Percentiles rank a stretch among this genome's conserved stretches.
Evolutionary conservation across 129 eudicot species (phyloP).

Genomic region (Flaveria robusta): DNA sequence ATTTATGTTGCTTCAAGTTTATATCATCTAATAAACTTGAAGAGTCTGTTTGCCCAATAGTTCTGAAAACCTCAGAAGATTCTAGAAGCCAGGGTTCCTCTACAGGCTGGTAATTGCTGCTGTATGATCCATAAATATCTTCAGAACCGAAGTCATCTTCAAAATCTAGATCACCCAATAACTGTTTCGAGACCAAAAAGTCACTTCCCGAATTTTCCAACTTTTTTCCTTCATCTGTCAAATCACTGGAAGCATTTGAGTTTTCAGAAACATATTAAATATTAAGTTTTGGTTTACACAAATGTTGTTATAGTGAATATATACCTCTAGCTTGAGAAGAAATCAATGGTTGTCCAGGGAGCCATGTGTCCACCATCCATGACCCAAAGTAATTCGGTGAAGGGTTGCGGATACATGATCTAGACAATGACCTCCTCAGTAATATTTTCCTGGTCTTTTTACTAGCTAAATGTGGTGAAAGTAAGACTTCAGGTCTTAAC

Average conservation of each 20-base stretch:
- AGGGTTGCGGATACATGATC: conserved; percentile 44
- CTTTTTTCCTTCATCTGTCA: conserved; percentile 67
- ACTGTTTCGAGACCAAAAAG: conserved; percentile 46
- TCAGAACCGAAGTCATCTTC: conserved; percentile 30
- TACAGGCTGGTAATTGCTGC: conserved; percentile 43
- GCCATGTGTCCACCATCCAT: conserved; percentile 51
- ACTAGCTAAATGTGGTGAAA: conserved; percentile 37
- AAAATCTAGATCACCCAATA: conserved; percentile 38
- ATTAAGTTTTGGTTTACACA: background rate
- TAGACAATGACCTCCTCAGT: conserved; percentile 40
- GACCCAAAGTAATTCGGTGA: conserved; percentile 41
- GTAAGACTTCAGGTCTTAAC: conserved; percentile 42
- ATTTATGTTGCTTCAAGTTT: conserved; percentile 13
- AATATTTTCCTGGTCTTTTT: conserved; percentile 42
- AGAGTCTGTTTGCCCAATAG: conserved; percentile 34
- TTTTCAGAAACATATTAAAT: conserved; percentile 67
- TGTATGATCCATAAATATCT: conserved; percentile 30
- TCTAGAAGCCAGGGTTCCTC: conserved; percentile 95
- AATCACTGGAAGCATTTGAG: conserved; percentile 94
- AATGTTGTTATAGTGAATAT: conserved; percentile 15
- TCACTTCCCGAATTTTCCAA: conserved; percentile 41
- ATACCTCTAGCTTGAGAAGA: conserved; percentile 68
- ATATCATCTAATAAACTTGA: conserved; percentile 28
- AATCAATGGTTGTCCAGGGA: conserved; percentile 37
- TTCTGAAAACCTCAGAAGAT: conserved; percentile 37